Base-by-base conservation (phyloP, 495 filamentous ascomycete species). In the Pseudevernia furfuracea region DNA sequence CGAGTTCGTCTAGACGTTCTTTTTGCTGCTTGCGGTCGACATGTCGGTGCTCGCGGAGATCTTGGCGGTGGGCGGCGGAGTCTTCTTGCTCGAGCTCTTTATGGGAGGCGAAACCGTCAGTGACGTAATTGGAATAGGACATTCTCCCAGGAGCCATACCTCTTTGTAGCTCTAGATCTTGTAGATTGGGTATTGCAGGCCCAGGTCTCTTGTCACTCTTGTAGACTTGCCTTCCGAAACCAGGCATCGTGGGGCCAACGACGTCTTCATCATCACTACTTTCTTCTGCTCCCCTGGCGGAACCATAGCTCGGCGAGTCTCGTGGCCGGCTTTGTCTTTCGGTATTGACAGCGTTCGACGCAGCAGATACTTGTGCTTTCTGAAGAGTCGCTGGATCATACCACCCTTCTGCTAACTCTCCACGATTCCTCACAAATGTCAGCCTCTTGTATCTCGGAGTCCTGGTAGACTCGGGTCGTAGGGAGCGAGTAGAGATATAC, bases 361-460 rank as follows among this genome's bases (percentile, higher is more conserved):
- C 63, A 39, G 63, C 37, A 62, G 65, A 71, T 66, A 66, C 68
- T 39, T 74, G 72, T n/a, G 83, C 83, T 59, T 81, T 82, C 46
- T 79, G 72, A 28, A 87, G 77, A 3, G 81, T 85, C 67, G 74
- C 76, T 28, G 91, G 87, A 68, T 92, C 89, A 73, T 98, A 98
- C 93, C 94, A 98, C 32, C 92, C 91, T 74, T 91, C 87, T 3
- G 91, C 88, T 61, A 98, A 80, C 80, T 96, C 92, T 76, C 89
- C 90, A 72, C 84, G 86, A 78, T 98, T 98, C 88, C 88, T 91
- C 75, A 73, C 69, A 66, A 62, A 75, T 71, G 76, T 82, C 70
- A 82, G 78, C 70, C 59, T 56, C 64, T 64, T 49, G 36, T 46
- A 58, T 34, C 32, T 36, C 46, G 2, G 1, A 41, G 1, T 36